Base-by-base conservation (phyloP, 1,284 basidiomycete species). In the Tilletiaria anomala region DNA sequence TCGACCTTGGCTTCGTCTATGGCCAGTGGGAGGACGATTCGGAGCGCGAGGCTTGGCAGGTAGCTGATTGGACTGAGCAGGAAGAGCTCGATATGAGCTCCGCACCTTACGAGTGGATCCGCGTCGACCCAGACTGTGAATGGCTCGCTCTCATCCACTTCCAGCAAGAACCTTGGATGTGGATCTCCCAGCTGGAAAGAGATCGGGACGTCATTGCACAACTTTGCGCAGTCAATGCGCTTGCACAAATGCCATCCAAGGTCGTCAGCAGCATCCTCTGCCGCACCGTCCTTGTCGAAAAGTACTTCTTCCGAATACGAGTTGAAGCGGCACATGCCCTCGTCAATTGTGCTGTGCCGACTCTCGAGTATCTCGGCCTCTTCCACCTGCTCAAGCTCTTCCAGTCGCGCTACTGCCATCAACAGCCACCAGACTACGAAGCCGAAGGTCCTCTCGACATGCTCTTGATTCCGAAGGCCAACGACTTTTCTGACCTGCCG, bases 111-210 rank as follows among this genome's bases (percentile, higher is more conserved):
- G 93, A 99, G 70, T 99, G 93, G 93, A 97, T 99, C 52, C 76
- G 93, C 46, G 85, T 97, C 73, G 93, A 99, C 65, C 87, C 93
- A 15, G 93, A 99, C 65, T 91, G 93, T 69, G 91, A 97, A 70
- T 99, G 93, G 93, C 83, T 97, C 45, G 83, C 86, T 15, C 75
- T 75, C 35, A 78, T 96, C 51, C 80, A 81, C 47, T 94, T 96
- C 56, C 83, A 89, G 44, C 91, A 97, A 70, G 84, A 85, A 39
- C 88, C 93, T 65, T 94, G 88, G 69, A 96, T 94, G 83, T 99
- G 91, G 91, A 83, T 94, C 37, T 87, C 82, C 42, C 93, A 97
- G 67, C 73, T 99, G 36, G 86, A 94, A 69, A 75, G 89, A 40
- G 93, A 99, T 67, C 74, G 88, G 48, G 93, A 99, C 69, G 91